Conservation (phyloP, 2,329 filamentous ascomycete genomes). For the Ceratocystis alfenasii region DNA sequence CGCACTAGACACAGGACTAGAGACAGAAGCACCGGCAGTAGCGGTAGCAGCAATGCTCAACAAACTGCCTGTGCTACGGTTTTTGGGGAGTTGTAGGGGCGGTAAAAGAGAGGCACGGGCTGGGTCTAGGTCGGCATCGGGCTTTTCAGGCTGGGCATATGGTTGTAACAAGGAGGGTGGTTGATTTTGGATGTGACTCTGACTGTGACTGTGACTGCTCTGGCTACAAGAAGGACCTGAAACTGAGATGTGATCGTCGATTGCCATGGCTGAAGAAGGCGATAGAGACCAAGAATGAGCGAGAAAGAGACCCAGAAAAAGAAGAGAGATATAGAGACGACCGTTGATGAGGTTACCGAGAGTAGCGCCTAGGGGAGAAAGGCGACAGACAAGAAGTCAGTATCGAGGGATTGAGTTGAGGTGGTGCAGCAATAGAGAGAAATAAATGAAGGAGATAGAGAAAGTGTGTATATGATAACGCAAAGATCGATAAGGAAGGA, state of each 20-base stretch:
- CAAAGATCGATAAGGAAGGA: neutral
- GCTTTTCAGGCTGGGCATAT: neutral
- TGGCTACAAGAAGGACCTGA: neutral
- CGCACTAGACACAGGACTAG: constrained; percentile 1
- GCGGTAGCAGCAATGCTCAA: constrained; percentile 11
- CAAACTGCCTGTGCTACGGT: constrained; percentile 21
- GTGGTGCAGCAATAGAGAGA: neutral
- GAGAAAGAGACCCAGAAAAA: neutral
- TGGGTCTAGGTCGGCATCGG: constrained; percentile 4
- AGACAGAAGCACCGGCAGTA: neutral
- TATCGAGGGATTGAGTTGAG: neutral
- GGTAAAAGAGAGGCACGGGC: constrained; percentile 1
- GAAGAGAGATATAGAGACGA: neutral
- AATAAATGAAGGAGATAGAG: neutral
- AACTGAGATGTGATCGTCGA: constrained; percentile 1
- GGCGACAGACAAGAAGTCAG: neutral
- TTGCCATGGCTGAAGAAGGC: neutral
- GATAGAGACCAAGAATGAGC: neutral
- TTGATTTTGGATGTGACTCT: neutral
- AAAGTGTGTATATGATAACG: neutral
- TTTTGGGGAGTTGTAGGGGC: constrained; percentile 18
- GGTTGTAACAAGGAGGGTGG: constrained; percentile 8
- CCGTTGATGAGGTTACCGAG: too few relatives aligned
- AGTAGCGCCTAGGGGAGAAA: neutral
- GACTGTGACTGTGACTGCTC: neutral